Conservation (phyloP, 768 basidiomycete genomes). For the Kwoniella shandongensis region DNA sequence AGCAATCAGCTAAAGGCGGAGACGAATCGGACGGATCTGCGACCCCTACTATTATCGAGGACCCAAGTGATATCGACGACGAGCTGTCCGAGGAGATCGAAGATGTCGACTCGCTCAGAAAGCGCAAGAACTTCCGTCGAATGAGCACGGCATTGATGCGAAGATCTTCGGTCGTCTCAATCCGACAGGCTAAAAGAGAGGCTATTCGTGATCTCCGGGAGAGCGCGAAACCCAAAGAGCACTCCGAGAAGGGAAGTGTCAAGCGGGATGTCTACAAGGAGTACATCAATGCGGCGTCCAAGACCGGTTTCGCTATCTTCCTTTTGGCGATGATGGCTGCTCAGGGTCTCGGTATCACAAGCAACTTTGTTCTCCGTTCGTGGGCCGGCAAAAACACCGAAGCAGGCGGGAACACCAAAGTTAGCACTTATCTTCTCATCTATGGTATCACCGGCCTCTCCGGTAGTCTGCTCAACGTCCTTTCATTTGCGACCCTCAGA, state of each 20-base stretch:
- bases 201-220: conserved; percentile 53
- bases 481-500: conserved; percentile 67
- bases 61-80: conserved; percentile 28
- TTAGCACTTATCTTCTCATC: conserved; percentile 60
- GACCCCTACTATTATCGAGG: conserved; percentile 45
- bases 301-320: conserved; percentile 65
- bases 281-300: conserved; percentile 79
- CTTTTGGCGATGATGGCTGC: conserved; percentile 60
- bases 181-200: conserved; percentile 49
- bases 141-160: conserved; percentile 44
- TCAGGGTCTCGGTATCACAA: conserved; percentile 63
- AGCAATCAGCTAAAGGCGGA: conserved; percentile 40
- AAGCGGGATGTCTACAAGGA: conserved; percentile 71
- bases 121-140: conserved; percentile 32
- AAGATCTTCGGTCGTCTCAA: conserved; percentile 51
- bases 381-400: conserved; percentile 79
- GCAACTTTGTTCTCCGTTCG: conserved; percentile 62
- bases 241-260: conserved; percentile 72
- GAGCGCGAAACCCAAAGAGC: conserved; percentile 59
- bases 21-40: conserved; percentile 38
- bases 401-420: conserved; percentile 62
- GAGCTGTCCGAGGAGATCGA: conserved; percentile 42
- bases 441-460: conserved; percentile 66
- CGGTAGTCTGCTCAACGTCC: conserved; percentile 61
- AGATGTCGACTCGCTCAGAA: conserved; percentile 39